Base-by-base conservation (phyloP, 2,329 filamentous ascomycete genomes). In the Bipolaris sorokiniana region DNA sequence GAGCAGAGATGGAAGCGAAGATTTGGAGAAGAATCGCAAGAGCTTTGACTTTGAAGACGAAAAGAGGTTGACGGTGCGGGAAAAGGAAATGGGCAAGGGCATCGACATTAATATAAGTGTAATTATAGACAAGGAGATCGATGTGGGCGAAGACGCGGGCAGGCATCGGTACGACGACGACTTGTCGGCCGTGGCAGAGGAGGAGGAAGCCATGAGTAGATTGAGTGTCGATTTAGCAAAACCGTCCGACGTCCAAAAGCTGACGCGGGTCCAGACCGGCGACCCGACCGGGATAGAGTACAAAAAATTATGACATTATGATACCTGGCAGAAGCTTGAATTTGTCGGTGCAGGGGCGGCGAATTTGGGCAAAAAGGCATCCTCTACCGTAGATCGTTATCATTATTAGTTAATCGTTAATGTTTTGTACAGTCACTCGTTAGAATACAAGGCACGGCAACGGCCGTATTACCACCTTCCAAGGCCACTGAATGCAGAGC, bases 121-220 rank as follows among this genome's bases (percentile, higher is more conserved):
- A 20, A 44, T 41, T 7, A 20, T 23, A 26, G 48, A 28, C 20
- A 33, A 45, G 18, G 38, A 13, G 18, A n/a, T 34, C 15, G 40
- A 45, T 11, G 22, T 18, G 20, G 28, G n/a, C 20, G 6, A 20
- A 18, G 36, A 18, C 3, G 37, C 20, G n/a, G 36, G 11, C 10
- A 48, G 16, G 2, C 56, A 45, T 33, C 64, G 61, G 41, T 66
- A 59, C 36, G 59, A 66, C 11, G 58, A 63, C 26, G 50, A 44
- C 13, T 22, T 54, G 38, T 62, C 59, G 13, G 65, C 60, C 31
- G 54, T 50, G 10, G 59, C 57, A 3, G 58, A 62, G 11, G 44
- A 53, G n/a, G 45, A 47, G 7, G 33, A 41, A 13, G 37, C 34
- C 28, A 28, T 23, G 31, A 38, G 40, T 22, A 51, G 15, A 41